phyloP scores from a whole-genome alignment of 495 filamentous ascomycete species.

The Trichoderma asperelloides region DNA sequence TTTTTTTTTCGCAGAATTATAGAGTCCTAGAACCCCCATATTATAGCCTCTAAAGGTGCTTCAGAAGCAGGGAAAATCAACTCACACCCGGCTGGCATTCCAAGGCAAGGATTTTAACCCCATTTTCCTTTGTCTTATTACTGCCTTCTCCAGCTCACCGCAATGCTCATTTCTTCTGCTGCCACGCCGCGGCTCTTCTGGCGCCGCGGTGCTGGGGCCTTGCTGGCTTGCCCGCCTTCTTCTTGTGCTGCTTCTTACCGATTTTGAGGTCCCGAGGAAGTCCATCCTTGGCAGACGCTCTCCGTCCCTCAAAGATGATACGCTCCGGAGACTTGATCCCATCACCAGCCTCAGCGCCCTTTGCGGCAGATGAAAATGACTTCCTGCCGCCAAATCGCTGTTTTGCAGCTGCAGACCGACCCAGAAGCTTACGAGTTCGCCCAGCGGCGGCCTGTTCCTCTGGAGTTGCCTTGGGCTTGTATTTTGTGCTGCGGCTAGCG shows the following conservation, averaged over 20 bases:
- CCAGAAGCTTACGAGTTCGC: conserved; percentile 74
- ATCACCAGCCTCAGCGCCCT: conserved; percentile 19
- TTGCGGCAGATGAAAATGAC: conserved; percentile 1
- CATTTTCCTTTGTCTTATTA: neutral
- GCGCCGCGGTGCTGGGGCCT: conserved; percentile 21
- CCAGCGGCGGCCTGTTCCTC: conserved; percentile 66
- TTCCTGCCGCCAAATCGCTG: conserved; percentile 23
- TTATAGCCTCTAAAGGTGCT: no score
- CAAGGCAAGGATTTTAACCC: neutral
- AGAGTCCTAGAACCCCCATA: no score
- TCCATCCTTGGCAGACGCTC: conserved; percentile 60
- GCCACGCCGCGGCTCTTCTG: conserved; percentile 59
- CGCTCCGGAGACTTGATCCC: conserved; percentile 50
- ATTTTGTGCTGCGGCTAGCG: conserved; percentile 30
- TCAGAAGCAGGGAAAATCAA: no score
- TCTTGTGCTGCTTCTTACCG: conserved; percentile 45
- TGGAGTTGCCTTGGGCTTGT: conserved; percentile 55
- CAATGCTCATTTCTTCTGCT: conserved; percentile 25
- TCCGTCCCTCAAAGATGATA: conserved; percentile 83
- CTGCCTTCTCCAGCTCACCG: neutral
- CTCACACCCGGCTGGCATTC: no score
- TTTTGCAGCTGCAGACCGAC: conserved; percentile 64
- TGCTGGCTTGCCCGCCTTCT: conserved; percentile 39
- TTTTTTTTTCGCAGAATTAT: no score
- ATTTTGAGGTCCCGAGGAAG: conserved; percentile 54